phyloP scores from a whole-genome alignment of 1,139 yeast genomes.

The Protomyces pachydermus region DNA sequence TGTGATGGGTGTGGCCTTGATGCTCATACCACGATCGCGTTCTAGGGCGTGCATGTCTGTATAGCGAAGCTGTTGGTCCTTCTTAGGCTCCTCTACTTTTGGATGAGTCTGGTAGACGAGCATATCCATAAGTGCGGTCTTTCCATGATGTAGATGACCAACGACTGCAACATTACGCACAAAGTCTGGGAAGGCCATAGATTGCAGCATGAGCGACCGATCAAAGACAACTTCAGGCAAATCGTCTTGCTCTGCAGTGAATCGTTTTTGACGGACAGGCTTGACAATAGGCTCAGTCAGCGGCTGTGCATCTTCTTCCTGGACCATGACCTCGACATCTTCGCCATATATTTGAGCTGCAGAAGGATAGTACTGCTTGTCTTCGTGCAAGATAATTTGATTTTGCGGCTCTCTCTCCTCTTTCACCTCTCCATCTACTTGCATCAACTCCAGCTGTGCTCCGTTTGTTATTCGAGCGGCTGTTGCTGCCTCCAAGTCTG shows the following conservation, averaged over 20 bases:
- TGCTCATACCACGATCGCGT: conserved; percentile 61
- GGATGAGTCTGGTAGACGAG: conserved; percentile 61
- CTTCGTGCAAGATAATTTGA: conserved; percentile 46
- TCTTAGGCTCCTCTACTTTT: conserved; percentile 39
- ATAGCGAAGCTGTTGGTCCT: conserved; percentile 50
- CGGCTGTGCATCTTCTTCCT: conserved; percentile 52
- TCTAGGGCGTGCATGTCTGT: conserved; percentile 71
- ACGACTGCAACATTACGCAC: conserved; percentile 71
- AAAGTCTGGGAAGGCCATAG: conserved; percentile 56
- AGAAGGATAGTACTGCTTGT: conserved; percentile 45
- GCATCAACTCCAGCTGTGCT: conserved; percentile 6
- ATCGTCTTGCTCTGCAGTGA: conserved; percentile 49
- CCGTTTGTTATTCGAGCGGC: neutral
- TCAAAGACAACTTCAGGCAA: conserved; percentile 61
- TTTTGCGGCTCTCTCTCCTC: conserved; percentile 26
- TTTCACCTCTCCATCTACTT: conserved; percentile 1
- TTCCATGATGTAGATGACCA: conserved; percentile 86
- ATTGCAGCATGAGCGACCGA: conserved; percentile 52
- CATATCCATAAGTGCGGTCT: conserved; percentile 71
- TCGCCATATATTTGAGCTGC: conserved; percentile 49
- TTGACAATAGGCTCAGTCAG: conserved; percentile 61
- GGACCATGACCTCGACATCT: conserved; percentile 61
- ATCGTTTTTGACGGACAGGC: conserved; percentile 48
- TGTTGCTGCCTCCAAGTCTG: neutral
- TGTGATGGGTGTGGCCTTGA: conserved; percentile 60